Evolutionary conservation across 1,139 yeast species (phyloP).

Genomic region (Protomyces lactucae-debilis): DNA sequence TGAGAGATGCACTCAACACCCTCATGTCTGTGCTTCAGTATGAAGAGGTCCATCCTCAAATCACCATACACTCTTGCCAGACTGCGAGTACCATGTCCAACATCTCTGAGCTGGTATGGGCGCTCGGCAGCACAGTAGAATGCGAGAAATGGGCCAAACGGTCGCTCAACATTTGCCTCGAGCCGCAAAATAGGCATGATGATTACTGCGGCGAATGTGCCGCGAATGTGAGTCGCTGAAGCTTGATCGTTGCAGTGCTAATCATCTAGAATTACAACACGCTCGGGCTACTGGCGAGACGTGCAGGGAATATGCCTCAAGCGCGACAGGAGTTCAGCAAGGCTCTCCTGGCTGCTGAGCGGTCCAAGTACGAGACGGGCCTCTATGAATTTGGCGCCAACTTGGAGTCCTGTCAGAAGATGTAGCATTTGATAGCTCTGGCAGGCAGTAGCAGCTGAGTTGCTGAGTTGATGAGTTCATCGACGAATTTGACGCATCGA

Average conservation of each 20-base stretch:
- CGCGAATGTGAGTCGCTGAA: not conserved
- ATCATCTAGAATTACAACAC: slow-evolving; percentile 4
- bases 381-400: slow-evolving; percentile 3
- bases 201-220: slow-evolving; percentile 17
- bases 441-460: no score
- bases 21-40: slow-evolving; percentile 16
- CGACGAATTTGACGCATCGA: no score
- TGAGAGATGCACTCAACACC: slow-evolving; percentile 8
- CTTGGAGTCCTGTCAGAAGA: slow-evolving; percentile 5
- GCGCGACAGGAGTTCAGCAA: slow-evolving; percentile 3
- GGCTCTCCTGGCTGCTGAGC: slow-evolving; percentile 18
- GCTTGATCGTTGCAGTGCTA: not conserved
- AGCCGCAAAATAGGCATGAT: slow-evolving; percentile 8
- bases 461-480: no score
- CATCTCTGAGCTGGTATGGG: slow-evolving; percentile 21
- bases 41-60: slow-evolving; percentile 3
- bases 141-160: slow-evolving; percentile 10
- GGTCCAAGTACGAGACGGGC: slow-evolving; percentile 9
- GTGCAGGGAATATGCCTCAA: slow-evolving; percentile 1
- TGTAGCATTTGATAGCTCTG: not conserved
- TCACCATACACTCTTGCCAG: slow-evolving; percentile 8
- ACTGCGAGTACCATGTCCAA: slow-evolving; percentile 22
- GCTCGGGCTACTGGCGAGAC: slow-evolving; percentile 3
- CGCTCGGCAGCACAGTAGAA: slow-evolving; percentile 13
- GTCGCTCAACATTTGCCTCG: slow-evolving; percentile 4